These are phyloP conservation scores for Rhodotorula glutinis DNA, from an alignment of 1,284 basidiomycete species.

Conservation along the genomic window DNA sequence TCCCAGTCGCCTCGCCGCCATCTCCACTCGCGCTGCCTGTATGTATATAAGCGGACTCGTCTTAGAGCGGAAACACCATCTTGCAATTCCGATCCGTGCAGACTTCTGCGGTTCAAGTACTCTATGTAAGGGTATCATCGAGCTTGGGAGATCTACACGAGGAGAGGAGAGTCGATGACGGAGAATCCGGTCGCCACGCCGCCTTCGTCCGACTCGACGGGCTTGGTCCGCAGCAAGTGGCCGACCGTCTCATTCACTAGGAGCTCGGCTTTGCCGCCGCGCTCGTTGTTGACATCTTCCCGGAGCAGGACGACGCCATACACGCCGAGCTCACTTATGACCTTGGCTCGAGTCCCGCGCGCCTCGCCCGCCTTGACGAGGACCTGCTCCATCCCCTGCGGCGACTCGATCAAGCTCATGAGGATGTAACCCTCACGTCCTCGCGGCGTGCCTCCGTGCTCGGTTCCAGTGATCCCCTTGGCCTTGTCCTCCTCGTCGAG, in stretches of 20 bases:
- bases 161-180: conserved; percentile 74
- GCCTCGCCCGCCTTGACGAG: conserved; percentile 62
- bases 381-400: conserved; percentile 63
- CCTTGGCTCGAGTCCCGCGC: conserved; percentile 58
- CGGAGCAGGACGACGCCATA: conserved; percentile 84
- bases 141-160: conserved; percentile 47
- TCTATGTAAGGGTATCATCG: too few relatives aligned
- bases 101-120: too few relatives aligned
- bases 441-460: background rate
- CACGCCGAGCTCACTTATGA: conserved; percentile 86
- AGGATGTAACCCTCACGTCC: conserved; percentile 72
- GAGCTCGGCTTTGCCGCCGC: conserved; percentile 36
- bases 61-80: background rate
- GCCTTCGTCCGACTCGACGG: conserved; percentile 84
- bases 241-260: conserved; percentile 66
- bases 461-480: background rate
- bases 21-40: too few relatives aligned
- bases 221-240: conserved; percentile 88
- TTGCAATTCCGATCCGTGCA: background rate
- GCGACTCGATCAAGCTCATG: conserved; percentile 84
- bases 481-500: conserved; percentile 58
- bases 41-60: conserved; percentile 6
- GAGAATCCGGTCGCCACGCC: conserved; percentile 89
- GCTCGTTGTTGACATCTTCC: conserved; percentile 39
- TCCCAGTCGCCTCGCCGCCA: too few relatives aligned